phyloP scores from a whole-genome alignment of 495 filamentous ascomycete species.

The Physcia stellaris region DNA sequence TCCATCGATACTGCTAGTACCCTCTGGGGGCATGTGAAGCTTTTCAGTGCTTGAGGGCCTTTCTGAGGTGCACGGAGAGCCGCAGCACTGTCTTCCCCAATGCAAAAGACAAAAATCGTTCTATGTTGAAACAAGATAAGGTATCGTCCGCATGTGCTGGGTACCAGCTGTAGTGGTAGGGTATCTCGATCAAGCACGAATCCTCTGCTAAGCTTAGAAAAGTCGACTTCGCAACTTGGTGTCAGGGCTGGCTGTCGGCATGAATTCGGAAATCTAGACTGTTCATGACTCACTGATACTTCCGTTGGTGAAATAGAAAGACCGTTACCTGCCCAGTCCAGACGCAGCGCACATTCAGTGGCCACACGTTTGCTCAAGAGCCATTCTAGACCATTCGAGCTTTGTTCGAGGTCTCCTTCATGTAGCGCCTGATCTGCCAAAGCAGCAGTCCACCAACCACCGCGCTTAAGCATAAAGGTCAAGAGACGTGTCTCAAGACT shows the following conservation, averaged over 20 bases:
- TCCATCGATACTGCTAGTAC: slow-evolving; percentile 54
- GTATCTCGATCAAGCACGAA: background rate
- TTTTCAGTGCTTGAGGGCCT: slow-evolving; percentile 31
- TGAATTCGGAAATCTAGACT: too few species aligned
- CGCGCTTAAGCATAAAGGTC: slow-evolving; percentile 37
- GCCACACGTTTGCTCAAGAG: slow-evolving; percentile 45
- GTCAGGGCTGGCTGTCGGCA: background rate
- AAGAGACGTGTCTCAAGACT: slow-evolving; percentile 43
- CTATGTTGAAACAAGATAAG: slow-evolving; percentile 42
- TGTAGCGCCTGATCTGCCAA: slow-evolving; percentile 22
- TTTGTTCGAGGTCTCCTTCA: slow-evolving; percentile 8
- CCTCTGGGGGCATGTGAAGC: slow-evolving; percentile 43
- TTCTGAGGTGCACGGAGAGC: slow-evolving; percentile 9
- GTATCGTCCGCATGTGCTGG: slow-evolving; percentile 48
- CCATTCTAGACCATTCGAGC: slow-evolving; percentile 35
- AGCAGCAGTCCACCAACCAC: slow-evolving; percentile 44
- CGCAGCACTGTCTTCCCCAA: slow-evolving; percentile 20
- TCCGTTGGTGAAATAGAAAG: slow-evolving; percentile 13
- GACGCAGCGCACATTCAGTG: slow-evolving; percentile 44
- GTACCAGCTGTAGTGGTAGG: slow-evolving; percentile 27
- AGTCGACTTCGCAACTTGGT: slow-evolving; percentile 16
- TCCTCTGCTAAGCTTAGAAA: slow-evolving; percentile 12
- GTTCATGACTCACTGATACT: slow-evolving; percentile 14
- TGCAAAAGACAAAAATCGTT: slow-evolving; percentile 47
- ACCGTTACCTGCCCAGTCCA: slow-evolving; percentile 34